phyloP scores from a whole-genome alignment of 495 filamentous ascomycete genomes.

The Trichoderma reesei region DNA sequence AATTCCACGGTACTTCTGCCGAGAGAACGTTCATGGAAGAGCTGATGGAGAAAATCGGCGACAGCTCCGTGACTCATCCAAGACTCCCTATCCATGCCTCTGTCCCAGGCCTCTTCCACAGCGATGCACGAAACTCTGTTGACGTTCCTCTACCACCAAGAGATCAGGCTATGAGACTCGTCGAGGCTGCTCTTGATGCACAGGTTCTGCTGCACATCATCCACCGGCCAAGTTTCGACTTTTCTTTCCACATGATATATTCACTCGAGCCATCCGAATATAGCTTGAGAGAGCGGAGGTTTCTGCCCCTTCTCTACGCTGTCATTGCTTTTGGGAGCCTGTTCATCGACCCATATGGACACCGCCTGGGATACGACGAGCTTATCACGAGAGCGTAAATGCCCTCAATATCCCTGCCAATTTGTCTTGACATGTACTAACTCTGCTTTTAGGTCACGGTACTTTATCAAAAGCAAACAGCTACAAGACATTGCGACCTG shows the following conservation, averaged over 20 bases:
- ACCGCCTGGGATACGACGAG: not conserved
- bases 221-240: not conserved
- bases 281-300: not conserved
- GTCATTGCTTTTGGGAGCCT: not conserved
- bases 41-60: not conserved
- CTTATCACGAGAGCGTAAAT: not conserved
- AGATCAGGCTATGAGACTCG: not conserved
- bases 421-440: not conserved
- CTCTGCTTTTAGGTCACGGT: not conserved
- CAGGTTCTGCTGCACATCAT: not conserved
- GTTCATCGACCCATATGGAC: not conserved
- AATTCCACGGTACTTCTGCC: not conserved
- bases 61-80: not conserved
- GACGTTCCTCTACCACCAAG: not conserved
- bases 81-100: not conserved
- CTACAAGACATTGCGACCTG: not conserved
- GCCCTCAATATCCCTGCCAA: not conserved
- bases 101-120: not conserved
- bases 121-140: not conserved
- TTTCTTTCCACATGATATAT: not conserved
- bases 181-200: not conserved
- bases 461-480: not conserved
- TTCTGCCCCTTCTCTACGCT: not conserved
- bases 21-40: not conserved
- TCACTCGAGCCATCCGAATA: not conserved